Conservation (phyloP, 768 basidiomycete species). For the Pleurotus tuber-regium region DNA sequence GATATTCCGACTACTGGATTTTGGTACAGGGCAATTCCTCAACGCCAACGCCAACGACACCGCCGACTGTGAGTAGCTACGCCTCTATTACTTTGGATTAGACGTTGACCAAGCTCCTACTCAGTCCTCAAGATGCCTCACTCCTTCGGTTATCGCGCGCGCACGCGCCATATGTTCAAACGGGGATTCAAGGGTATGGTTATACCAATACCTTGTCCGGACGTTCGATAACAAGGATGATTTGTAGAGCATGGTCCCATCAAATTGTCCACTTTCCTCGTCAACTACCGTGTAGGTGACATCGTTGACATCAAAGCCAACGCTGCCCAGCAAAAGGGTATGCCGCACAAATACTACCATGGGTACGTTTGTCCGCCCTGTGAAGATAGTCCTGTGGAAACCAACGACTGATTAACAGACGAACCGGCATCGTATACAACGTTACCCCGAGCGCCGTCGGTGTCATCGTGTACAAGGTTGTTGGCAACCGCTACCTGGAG, state of each 20-base stretch:
- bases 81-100: constrained; percentile 6
- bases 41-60: constrained; percentile 46
- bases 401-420: constrained; percentile 44
- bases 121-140: constrained; percentile 91
- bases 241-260: constrained; percentile 81
- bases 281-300: constrained; percentile 93
- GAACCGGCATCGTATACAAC: constrained; percentile 98
- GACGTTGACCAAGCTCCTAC: neutral
- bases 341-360: constrained; percentile 99
- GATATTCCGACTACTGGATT: constrained; percentile 31
- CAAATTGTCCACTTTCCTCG: constrained; percentile 89
- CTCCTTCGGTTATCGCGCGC: constrained; percentile 99
- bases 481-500: constrained; percentile 98
- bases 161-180: constrained; percentile 99
- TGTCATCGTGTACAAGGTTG: constrained; percentile 97
- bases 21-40: constrained; percentile 25
- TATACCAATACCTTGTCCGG: constrained; percentile 13
- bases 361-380: constrained; percentile 55
- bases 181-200: constrained; percentile 92
- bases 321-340: constrained; percentile 98
- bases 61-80: constrained; percentile 46
- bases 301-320: constrained; percentile 99
- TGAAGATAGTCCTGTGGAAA: constrained; percentile 9
- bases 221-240: constrained; percentile 6
- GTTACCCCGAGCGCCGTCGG: constrained; percentile 94